Evolutionary conservation across 495 filamentous ascomycete species (phyloP), one percentile per base, ranked within the genome.

Genomic region (Penicillium chermesinum): DNA sequence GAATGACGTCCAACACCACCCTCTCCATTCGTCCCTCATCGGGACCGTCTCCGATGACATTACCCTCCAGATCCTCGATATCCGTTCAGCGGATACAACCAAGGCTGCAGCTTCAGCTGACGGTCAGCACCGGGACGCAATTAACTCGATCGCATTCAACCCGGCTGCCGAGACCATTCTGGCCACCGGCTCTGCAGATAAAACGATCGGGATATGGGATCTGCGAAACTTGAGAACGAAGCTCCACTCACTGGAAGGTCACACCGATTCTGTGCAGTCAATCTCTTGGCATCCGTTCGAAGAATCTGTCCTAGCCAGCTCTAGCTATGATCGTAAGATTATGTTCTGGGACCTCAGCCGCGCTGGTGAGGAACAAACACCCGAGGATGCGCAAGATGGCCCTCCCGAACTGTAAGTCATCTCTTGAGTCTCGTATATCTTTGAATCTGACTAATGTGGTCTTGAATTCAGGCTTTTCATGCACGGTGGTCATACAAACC

Each of bases 401-500:
- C 88, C 90, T 7, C 93, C 94, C 34, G 94, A 99, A 65, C 76
- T 99, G 86, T 90, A 73, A 71, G 85, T 83, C 2, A 16, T 8
- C 20, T 13, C 27, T 37, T 1, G 14, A n/a, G 9, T 13, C 13
- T 38, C 36, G 6, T 32, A 14, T 39, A 41, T 13, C 37, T 14
- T 38, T 40, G 43, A 20, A 30, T 45, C 25, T 18, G 47, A 20
- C 51, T 46, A 36, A 62, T 70, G 43, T 57, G 12, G 41, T 34
- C 48, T 15, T 22, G 45, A n/a, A 9, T 12, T 7, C 52, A 89
- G 86, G 38, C 71, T 95, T 12, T 99, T 99, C 65, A 99, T 99
- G 93, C 94, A 99, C 57, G 94, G 93, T 49, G 94, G 94, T 17
- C 94, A 97, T 70, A 99, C 91, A 13, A 95, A 96, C 63, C 85